A percentile compares a stretch with the other conserved stretches of the same genome.
These are phyloP conservation scores for Lactarius sanguifluus DNA, from an alignment of 768 basidiomycete genomes.

Conservation along the genomic window DNA sequence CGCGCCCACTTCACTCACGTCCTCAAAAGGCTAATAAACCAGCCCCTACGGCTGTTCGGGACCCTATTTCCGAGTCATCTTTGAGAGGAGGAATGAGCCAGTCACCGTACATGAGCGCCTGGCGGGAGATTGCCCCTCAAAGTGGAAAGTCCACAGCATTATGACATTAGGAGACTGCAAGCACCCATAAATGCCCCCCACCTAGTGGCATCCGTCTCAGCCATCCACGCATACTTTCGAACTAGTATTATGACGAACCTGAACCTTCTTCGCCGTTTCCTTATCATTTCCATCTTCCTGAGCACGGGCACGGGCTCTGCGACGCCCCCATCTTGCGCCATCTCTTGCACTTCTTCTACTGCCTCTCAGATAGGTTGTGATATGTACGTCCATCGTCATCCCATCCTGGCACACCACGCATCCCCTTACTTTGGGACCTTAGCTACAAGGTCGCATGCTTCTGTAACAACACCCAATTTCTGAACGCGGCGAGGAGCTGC, in stretches of 20 bases:
- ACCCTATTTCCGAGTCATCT: not conserved
- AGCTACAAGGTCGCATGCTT: slow-evolving; percentile 1
- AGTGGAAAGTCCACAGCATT: not conserved
- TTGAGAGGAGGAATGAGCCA: not conserved
- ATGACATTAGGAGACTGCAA: not conserved
- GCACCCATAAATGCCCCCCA: not conserved
- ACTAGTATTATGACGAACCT: not conserved
- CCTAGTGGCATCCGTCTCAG: not conserved
- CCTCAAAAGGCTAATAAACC: not conserved
- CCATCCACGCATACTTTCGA: not conserved
- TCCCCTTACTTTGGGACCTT: not conserved
- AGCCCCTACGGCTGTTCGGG: not conserved
- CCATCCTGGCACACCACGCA: not conserved
- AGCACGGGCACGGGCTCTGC: not conserved
- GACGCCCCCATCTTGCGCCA: not conserved
- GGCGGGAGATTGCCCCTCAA: not conserved
- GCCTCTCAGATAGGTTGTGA: not conserved
- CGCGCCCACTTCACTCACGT: not conserved
- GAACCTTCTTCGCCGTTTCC: not conserved
- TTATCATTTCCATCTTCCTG: not conserved
- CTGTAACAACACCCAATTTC: not conserved
- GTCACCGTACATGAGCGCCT: not conserved
- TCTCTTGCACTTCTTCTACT: not conserved
- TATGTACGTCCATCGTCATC: not conserved
- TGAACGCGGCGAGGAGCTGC: not conserved